Conservation (phyloP, 2,329 filamentous ascomycete species). For the Sporothrix pallida region DNA sequence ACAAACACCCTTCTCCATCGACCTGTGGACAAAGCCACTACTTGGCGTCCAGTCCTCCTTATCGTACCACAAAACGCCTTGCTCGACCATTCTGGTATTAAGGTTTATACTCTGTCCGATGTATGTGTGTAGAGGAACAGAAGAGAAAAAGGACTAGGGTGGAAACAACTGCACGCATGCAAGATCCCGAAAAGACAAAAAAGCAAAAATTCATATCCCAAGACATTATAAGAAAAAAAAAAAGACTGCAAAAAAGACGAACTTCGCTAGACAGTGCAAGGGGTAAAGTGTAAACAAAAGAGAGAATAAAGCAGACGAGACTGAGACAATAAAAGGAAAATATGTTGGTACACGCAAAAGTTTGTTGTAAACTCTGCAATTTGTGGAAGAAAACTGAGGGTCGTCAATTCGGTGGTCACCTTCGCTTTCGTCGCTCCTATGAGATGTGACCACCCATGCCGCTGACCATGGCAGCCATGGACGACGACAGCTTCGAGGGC, state of each 20-base stretch:
- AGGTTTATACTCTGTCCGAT: not conserved
- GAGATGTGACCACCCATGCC: conserved; percentile 36
- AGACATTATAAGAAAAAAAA: conserved; percentile 21
- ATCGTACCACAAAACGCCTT: conserved; percentile 25
- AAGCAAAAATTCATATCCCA: conserved; percentile 22
- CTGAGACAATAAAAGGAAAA: not conserved
- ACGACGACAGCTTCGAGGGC: conserved; percentile 33
- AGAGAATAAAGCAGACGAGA: not conserved
- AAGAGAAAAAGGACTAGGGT: not conserved
- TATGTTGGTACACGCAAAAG: not conserved
- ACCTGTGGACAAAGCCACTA: not conserved
- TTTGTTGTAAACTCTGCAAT: not conserved
- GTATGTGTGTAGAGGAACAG: not conserved
- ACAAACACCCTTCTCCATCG: not conserved
- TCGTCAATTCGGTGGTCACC: too few species aligned
- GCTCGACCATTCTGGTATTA: conserved; percentile 30
- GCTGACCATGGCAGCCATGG: conserved; percentile 36
- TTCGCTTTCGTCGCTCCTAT: not conserved
- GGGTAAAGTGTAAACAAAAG: not conserved
- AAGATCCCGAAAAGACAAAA: conserved; percentile 9
- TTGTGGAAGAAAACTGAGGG: too few species aligned
- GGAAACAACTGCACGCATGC: not conserved
- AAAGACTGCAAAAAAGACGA: not conserved
- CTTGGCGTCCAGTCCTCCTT: not conserved
- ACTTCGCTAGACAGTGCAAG: not conserved